Percentiles rank a stretch among this genome's conserved stretches.
phyloP scores from a whole-genome alignment of 805 yeast species.

The Metschnikowia cubensis region DNA sequence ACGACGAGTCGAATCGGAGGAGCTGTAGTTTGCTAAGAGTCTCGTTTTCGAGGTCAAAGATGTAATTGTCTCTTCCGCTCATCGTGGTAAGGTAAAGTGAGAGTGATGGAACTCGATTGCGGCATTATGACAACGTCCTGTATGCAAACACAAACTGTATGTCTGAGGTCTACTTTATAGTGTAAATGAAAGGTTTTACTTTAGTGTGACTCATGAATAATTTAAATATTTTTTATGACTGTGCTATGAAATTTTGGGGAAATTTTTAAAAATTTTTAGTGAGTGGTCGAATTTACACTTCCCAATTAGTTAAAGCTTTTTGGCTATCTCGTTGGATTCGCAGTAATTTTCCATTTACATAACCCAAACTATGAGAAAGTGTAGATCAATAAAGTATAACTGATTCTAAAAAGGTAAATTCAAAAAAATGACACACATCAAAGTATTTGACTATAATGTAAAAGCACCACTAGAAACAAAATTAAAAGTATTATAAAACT shows the following conservation, averaged over 20 bases:
- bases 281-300: no score
- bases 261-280: no score
- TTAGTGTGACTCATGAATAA: background rate
- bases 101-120: background rate
- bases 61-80: constrained; percentile 9
- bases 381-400: no score
- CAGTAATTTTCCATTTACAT: no score
- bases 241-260: background rate
- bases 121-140: background rate
- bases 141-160: background rate
- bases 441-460: no score
- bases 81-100: constrained; percentile 1
- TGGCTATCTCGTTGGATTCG: no score
- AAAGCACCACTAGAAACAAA: background rate
- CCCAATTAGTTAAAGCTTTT: no score
- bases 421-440: background rate
- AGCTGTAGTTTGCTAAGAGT: constrained; percentile 9
- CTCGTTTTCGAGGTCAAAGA: constrained; percentile 7
- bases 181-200: background rate
- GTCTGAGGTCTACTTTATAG: background rate
- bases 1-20: constrained; percentile 14
- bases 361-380: no score
- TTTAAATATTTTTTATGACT: background rate
- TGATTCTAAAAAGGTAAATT: no score
- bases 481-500: background rate